phyloP scores from a whole-genome alignment of 768 basidiomycete species.

The Dioszegia hungarica region DNA sequence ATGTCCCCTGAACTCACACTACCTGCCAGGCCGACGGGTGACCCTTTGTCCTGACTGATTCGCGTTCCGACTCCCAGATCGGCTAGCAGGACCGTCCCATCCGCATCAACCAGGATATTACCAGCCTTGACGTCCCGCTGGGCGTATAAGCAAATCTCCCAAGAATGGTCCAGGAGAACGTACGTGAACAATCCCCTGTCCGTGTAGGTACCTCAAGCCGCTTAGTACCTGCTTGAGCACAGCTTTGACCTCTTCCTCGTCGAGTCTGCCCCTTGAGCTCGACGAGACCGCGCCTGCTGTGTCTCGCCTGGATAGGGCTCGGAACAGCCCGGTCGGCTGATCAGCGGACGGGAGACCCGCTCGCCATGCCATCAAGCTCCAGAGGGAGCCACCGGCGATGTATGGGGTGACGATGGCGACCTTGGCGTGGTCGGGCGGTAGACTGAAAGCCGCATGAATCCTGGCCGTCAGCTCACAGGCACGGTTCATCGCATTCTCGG shows the following conservation, averaged over 20 bases:
- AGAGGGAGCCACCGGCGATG: conserved; percentile 32
- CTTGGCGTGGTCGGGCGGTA: conserved; percentile 34
- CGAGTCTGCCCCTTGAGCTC: conserved; percentile 55
- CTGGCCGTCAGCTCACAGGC: background rate
- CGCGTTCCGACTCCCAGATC: conserved; percentile 89
- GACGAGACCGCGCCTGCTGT: background rate
- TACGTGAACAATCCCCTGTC: conserved; percentile 26
- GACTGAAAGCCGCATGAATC: conserved; percentile 33
- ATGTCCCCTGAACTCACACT: background rate
- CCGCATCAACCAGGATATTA: conserved; percentile 77
- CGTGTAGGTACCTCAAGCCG: conserved; percentile 52
- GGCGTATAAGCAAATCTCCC: conserved; percentile 73
- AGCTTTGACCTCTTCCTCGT: conserved; percentile 80
- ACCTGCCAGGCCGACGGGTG: background rate
- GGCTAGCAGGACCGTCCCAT: conserved; percentile 66
- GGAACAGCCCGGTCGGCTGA: conserved; percentile 55
- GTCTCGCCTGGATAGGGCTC: background rate
- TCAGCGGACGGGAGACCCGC: conserved; percentile 48
- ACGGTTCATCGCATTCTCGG: background rate
- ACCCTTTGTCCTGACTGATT: background rate
- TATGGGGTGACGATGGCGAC: conserved; percentile 40
- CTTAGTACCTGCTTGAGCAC: conserved; percentile 78
- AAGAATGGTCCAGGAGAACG: conserved; percentile 49
- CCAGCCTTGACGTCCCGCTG: conserved; percentile 92
- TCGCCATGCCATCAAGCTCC: conserved; percentile 33